Base-by-base conservation (phyloP, 2,329 filamentous ascomycete species). In the Arthrobotrys pseudoclavata region DNA sequence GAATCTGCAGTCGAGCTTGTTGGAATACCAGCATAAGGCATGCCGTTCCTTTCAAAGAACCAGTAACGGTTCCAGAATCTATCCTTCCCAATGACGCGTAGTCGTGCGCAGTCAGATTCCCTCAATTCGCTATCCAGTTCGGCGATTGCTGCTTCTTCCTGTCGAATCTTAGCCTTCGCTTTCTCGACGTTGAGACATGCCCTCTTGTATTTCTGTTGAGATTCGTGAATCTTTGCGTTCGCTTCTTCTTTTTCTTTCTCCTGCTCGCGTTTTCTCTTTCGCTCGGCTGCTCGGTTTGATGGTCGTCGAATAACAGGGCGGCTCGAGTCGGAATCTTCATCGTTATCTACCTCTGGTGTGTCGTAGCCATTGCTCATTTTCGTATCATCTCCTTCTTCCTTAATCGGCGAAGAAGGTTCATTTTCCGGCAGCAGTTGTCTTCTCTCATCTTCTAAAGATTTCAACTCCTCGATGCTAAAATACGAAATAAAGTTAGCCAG, bases 31-130 rank as follows among this genome's bases (percentile, higher is more conserved):
- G 88, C 93, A 82, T 95, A 97, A 0, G 96, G 96, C 94, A 98
- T 98, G 24, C 94, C 96, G 82, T 98, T 99, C 79, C 95, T 91
- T 84, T 99, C 96, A 83, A 98, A 97, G 95, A 96, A 99, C 86
- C 96, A 98, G 84, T 98, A 99, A 67, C 95, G 90, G 84, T 99
- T 98, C 90, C 95, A 97, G 86, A 97, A 99, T 52, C 96, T 90
- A 84, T 99, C 96, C 83, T 96, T 95, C 76, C 96, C 96, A 26
- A 99, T 87, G 18, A 95, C 90, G 79, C 93, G 91, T 18, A 94
- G 97, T 79, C 96, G 91, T 40, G 94, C 93, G 81, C 95, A 97
- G 84, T 97, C 93, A 47, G 94, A 94, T 84, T 98, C 95, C 64
- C 96, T 92, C 53, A 99, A 87, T 83, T 98, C 94, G 81, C 96